A percentile compares a stretch with the other conserved stretches of the same genome.
Conservation (phyloP, 805 yeast species). For the Vanderwaltozyma verrucispora region DNA sequence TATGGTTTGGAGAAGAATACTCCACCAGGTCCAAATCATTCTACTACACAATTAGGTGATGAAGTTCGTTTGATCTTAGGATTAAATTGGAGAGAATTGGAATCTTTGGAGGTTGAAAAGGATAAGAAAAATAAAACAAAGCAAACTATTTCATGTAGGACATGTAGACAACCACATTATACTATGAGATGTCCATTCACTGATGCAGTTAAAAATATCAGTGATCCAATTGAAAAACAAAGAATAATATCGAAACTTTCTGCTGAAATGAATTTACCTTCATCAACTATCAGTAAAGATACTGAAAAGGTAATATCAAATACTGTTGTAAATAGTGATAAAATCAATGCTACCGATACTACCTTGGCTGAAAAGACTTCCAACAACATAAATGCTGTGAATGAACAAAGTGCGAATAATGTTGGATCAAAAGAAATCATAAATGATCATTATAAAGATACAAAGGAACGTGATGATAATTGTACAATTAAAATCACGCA, state of each 20-base stretch:
- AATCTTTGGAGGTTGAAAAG: conserved; percentile 50
- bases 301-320: too few relatives aligned
- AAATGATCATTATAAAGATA: conserved; percentile 31
- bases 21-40: conserved; percentile 77
- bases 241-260: too few relatives aligned
- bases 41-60: conserved; percentile 84
- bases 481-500: conserved; percentile 85
- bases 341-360: too few relatives aligned
- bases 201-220: not conserved
- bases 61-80: conserved; percentile 66
- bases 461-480: conserved; percentile 66
- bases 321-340: too few relatives aligned
- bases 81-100: conserved; percentile 65
- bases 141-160: conserved; percentile 66
- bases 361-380: too few relatives aligned
- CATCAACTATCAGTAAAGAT: too few relatives aligned
- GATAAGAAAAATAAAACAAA: conserved; percentile 34
- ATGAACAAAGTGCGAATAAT: too few relatives aligned
- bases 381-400: too few relatives aligned
- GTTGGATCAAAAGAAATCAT: conserved; percentile 32
- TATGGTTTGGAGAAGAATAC: conserved; percentile 71
- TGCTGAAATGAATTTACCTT: too few relatives aligned
- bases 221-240: not conserved
- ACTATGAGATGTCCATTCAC: conserved; percentile 76
- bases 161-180: conserved; percentile 89